Conservation (phyloP, 768 basidiomycete genomes). For the Kwoniella botswanensis region DNA sequence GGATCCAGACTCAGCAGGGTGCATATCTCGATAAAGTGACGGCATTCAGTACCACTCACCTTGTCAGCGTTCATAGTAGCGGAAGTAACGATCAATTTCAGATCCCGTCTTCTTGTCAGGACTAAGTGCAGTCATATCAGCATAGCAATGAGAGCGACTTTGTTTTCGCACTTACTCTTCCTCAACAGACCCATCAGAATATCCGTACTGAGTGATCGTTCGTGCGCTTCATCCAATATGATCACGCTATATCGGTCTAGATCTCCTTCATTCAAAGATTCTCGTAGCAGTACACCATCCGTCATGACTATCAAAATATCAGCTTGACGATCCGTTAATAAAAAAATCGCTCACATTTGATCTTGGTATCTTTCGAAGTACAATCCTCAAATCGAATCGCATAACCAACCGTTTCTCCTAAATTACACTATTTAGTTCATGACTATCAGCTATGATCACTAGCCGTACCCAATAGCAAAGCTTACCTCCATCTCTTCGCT, state of each 20-base stretch:
- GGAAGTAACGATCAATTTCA: constrained; percentile 96
- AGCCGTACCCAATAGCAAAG: no score
- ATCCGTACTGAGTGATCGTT: constrained; percentile 95
- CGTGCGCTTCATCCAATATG: constrained; percentile 98
- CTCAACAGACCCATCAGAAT: constrained; percentile 94
- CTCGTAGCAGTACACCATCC: constrained; percentile 95
- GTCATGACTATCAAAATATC: constrained; percentile 74
- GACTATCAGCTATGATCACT: constrained; percentile 7
- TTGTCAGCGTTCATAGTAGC: constrained; percentile 99
- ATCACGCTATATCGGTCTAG: constrained; percentile 95
- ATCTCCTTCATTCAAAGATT: constrained; percentile 98
- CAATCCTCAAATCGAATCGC: constrained; percentile 99
- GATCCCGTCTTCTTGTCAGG: constrained; percentile 84
- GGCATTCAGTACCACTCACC: constrained; percentile 61
- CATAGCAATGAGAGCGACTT: background rate
- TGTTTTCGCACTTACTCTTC: constrained; percentile 70
- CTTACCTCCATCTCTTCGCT: constrained; percentile 97
- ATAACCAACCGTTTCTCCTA: constrained; percentile 90
- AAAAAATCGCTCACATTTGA: constrained; percentile 75
- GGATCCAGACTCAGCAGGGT: background rate
- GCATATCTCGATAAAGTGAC: background rate
- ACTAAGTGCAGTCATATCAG: constrained; percentile 60
- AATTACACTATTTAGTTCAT: constrained; percentile 68
- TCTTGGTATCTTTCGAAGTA: constrained; percentile 89
- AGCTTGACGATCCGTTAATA: background rate